A percentile compares a stretch with the other conserved stretches of the same genome.
phyloP scores from a whole-genome alignment of 2,329 filamentous ascomycete genomes.

The Pseudocercospora musae region DNA sequence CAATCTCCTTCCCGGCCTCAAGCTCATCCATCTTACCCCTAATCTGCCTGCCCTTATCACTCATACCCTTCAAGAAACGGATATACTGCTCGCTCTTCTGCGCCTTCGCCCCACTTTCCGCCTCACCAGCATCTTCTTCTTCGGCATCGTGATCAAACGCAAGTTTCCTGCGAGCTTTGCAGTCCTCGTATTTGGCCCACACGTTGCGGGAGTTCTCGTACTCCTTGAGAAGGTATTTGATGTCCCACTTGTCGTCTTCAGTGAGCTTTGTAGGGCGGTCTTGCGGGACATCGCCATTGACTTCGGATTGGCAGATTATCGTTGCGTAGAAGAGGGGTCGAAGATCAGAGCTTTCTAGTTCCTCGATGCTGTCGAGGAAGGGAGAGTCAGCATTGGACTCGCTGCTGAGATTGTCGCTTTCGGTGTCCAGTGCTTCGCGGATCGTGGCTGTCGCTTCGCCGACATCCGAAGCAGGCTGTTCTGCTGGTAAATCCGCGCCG shows the following conservation, averaged over 20 bases:
- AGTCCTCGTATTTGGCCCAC: slow-evolving; percentile 52
- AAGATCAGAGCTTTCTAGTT: slow-evolving; percentile 13
- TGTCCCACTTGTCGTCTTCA: slow-evolving; percentile 57
- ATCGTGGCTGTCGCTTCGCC: slow-evolving; percentile 9
- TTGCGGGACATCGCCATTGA: slow-evolving; percentile 61
- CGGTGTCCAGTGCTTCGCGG: slow-evolving; percentile 1
- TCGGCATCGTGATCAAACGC: slow-evolving; percentile 44
- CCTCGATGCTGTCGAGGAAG: slow-evolving; percentile 13
- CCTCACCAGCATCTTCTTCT: slow-evolving; percentile 34
- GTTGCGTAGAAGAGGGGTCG: slow-evolving; percentile 63
- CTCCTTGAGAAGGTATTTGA: slow-evolving; percentile 76
- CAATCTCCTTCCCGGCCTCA: slow-evolving; percentile 44
- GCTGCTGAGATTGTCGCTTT: neutral
- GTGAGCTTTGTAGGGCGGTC: slow-evolving; percentile 56
- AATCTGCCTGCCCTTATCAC: slow-evolving; percentile 56
- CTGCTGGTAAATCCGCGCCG: neutral
- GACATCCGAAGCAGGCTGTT: neutral
- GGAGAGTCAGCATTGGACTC: slow-evolving; percentile 8
- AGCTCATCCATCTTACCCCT: slow-evolving; percentile 54
- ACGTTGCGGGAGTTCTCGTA: slow-evolving; percentile 42
- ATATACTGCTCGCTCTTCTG: slow-evolving; percentile 48
- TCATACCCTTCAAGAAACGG: slow-evolving; percentile 46
- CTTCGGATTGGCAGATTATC: slow-evolving; percentile 67
- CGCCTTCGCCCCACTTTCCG: slow-evolving; percentile 29
- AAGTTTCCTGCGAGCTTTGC: slow-evolving; percentile 56